Conservation (phyloP, 805 yeast species). For the Priceomyces castillae region DNA sequence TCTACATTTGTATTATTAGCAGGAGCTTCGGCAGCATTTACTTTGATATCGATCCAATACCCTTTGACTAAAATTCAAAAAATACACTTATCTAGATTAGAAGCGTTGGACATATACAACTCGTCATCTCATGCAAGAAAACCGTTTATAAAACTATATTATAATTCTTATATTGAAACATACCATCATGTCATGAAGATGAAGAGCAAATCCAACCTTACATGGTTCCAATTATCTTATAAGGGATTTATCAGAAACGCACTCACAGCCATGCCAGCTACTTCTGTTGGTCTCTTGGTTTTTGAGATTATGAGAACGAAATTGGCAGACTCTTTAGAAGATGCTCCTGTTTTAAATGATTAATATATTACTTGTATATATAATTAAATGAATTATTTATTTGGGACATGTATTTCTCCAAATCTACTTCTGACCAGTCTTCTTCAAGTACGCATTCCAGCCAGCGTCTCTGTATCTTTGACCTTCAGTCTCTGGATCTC, state of each 20-base stretch:
- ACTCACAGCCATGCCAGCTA: constrained; percentile 77
- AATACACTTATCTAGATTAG: constrained; percentile 74
- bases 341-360: constrained; percentile 10
- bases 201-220: constrained; percentile 50
- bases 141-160: constrained; percentile 53
- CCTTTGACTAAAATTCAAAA: constrained; percentile 80
- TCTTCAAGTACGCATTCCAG: constrained; percentile 80
- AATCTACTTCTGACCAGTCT: constrained; percentile 15
- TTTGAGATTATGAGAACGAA: constrained; percentile 74
- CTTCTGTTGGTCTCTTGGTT: constrained; percentile 80
- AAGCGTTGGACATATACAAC: constrained; percentile 68
- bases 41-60: constrained; percentile 74
- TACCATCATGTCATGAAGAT: constrained; percentile 55
- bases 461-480: constrained; percentile 89
- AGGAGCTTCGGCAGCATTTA: constrained; percentile 82
- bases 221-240: constrained; percentile 68
- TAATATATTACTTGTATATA: constrained; percentile 6
- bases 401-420: neutral
- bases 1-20: constrained; percentile 74
- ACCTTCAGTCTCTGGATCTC: constrained; percentile 87
- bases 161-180: constrained; percentile 76
- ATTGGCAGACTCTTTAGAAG: constrained; percentile 31
- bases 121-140: constrained; percentile 25
- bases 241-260: constrained; percentile 76
- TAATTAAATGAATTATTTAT: constrained; percentile 1